phyloP scores from a whole-genome alignment of 805 yeast genomes.

The Ogataea trehalophila region DNA sequence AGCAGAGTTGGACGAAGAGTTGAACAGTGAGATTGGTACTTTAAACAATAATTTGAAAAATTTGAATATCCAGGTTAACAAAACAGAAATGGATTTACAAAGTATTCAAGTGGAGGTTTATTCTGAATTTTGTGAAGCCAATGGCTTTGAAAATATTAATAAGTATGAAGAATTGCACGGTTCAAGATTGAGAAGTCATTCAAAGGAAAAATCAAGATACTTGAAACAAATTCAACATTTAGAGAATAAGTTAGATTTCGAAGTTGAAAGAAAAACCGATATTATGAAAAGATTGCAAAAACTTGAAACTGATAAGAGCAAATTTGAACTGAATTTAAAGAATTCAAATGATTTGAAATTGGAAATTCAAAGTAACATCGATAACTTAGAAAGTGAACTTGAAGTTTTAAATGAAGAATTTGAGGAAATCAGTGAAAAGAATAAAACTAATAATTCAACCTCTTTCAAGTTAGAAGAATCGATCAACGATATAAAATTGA shows the following conservation, averaged over 20 bases:
- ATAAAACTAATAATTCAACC: constrained; percentile 13
- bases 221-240: constrained; percentile 57
- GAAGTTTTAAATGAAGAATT: constrained; percentile 35
- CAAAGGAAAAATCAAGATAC: constrained; percentile 58
- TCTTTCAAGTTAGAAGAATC: constrained; percentile 26
- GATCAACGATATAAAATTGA: constrained; percentile 27
- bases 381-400: constrained; percentile 36
- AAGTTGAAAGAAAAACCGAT: constrained; percentile 51
- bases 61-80: constrained; percentile 26
- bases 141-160: constrained; percentile 50
- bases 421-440: constrained; percentile 10
- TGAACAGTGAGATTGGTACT: constrained; percentile 17
- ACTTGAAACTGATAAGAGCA: constrained; percentile 36
- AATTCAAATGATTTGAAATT: constrained; percentile 31
- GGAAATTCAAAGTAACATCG: constrained; percentile 30
- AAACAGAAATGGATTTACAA: constrained; percentile 11
- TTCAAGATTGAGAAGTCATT: constrained; percentile 45
- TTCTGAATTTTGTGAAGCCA: constrained; percentile 46
- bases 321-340: constrained; percentile 32
- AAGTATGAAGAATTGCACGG: constrained; percentile 74
- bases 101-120: constrained; percentile 43
- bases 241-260: constrained; percentile 60
- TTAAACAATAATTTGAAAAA: constrained; percentile 24
- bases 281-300: constrained; percentile 42
- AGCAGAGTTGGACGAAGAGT: constrained; percentile 14